These are phyloP conservation scores for Chloris gayana DNA, from an alignment of 176 grass and related monocot species.

Conservation along the genomic window DNA sequence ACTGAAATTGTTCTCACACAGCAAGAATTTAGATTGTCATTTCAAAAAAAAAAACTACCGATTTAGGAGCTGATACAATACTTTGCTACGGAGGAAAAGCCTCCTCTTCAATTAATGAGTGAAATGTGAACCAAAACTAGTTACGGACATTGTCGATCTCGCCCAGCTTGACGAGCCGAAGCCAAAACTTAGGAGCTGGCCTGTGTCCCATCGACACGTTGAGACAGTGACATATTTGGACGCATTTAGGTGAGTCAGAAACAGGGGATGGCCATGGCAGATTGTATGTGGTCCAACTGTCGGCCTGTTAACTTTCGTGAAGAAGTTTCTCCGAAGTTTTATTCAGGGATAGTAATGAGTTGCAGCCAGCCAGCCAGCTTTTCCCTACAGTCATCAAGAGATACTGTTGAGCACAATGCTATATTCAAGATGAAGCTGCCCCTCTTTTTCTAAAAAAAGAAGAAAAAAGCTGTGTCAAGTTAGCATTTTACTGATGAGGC, in stretches of 20 bases:
- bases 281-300: constrained; percentile 21
- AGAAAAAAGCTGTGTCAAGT: too few species aligned
- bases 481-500: too few species aligned
- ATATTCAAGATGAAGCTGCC: too few species aligned
- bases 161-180: neutral
- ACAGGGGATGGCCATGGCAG: neutral
- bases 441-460: too few species aligned
- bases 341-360: too few species aligned
- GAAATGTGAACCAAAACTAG: neutral
- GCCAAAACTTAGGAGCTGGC: constrained; percentile 39
- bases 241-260: neutral
- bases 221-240: constrained; percentile 24
- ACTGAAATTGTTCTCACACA: neutral
- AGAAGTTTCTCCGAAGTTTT: neutral
- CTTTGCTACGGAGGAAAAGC: too few species aligned
- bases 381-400: neutral
- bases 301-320: neutral
- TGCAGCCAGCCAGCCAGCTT: neutral
- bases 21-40: neutral
- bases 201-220: constrained; percentile 13
- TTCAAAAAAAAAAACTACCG: too few species aligned
- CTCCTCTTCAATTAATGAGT: too few species aligned
- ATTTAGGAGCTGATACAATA: too few species aligned
- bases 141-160: neutral
- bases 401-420: neutral